Percentiles rank a stretch among this genome's conserved stretches.
Conservation (phyloP, 306 rosid species). For the Vigna unguiculata region DNA sequence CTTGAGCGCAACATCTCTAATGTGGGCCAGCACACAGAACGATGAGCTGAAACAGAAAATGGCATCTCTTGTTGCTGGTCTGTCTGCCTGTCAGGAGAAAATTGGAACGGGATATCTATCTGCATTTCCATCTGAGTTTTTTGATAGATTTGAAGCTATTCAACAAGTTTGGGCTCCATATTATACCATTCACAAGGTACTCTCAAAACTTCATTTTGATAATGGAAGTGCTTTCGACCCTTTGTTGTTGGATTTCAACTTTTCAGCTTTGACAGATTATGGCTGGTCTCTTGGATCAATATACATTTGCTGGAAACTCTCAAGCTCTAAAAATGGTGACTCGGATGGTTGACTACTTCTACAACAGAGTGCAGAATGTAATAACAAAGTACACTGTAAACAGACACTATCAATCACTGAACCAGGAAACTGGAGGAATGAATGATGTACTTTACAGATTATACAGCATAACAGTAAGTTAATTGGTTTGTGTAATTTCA, state of each 20-base stretch:
- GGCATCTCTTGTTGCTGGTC: slow-evolving; percentile 59
- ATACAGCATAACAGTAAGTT: slow-evolving; percentile 71
- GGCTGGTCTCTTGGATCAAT: slow-evolving; percentile 90
- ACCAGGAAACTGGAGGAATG: slow-evolving; percentile 98
- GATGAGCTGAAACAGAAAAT: slow-evolving; percentile 64
- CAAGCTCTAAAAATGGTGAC: slow-evolving; percentile 71
- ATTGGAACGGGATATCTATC: slow-evolving; percentile 88
- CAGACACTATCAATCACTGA: slow-evolving; percentile 69
- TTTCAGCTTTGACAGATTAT: slow-evolving; percentile 63
- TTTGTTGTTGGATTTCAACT: slow-evolving; percentile 15
- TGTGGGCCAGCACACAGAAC: slow-evolving; percentile 89
- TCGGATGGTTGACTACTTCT: slow-evolving; percentile 90
- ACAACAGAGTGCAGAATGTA: slow-evolving; percentile 82
- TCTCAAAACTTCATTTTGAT: slow-evolving; percentile 24
- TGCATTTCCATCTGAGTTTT: slow-evolving; percentile 78
- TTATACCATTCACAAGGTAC: slow-evolving; percentile 97
- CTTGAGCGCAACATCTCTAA: slow-evolving; percentile 84
- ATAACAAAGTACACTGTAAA: slow-evolving; percentile 55
- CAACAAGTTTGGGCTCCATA: slow-evolving; percentile 90
- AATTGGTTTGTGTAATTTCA: slow-evolving; percentile 8
- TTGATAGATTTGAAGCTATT: slow-evolving; percentile 75
- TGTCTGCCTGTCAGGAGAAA: slow-evolving; percentile 75
- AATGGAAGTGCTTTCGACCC: slow-evolving; percentile 33
- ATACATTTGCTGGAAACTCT: slow-evolving; percentile 63
- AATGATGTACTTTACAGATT: slow-evolving; percentile 91